Evolutionary conservation across 768 basidiomycete genomes (phyloP), one percentile per base, ranked within the genome.

Genomic region (Mycena alexandri): DNA sequence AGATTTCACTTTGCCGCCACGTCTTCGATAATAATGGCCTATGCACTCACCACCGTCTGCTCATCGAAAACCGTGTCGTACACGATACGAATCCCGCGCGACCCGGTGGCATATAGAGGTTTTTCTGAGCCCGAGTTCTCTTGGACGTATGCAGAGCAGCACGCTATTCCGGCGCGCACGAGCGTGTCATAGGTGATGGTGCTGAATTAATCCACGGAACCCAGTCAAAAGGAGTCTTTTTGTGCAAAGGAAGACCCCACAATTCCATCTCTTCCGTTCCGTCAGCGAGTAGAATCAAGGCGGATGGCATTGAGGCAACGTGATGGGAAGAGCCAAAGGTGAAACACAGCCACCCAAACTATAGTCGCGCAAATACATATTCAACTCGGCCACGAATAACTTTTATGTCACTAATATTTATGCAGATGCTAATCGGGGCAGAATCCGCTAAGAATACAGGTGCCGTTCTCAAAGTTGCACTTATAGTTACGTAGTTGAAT

Each of bases 191-290:
- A 95, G 12, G 88, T 85, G 79, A 94, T 90, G 11, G 92, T 93
- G 72, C 93, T 94, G 74, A 46, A 44, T 43, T 29, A 29, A 29
- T 29, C 3, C 29, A 29, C 3, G 29, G 29, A 29, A 14, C 21
- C 12, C 50, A 53, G n/a, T 61, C 24, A 56, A 43, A 36, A 29
- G 16, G 25, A 8, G 47, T 44, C 19, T 42, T 38, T 14, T 9
- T 38, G 2, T 1, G 8, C 22, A 8, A 11, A 0, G 25, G 25
- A 54, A 9, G 24, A n/a, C 74, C 89, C 71, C 73, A 92, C 93
- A 94, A 94, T 78, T 94, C 93, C 89, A 93, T 94, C 79, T 95
- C 93, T 75, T 95, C 93, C 1, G 93, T 94, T 14, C 93, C 93
- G 74, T 94, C 86, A 19, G 93, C 90, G 29, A 95, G 86, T 24